Evolutionary conservation across 2,329 filamentous ascomycete species (phyloP).

Genomic region (Fusarium setosum): DNA sequence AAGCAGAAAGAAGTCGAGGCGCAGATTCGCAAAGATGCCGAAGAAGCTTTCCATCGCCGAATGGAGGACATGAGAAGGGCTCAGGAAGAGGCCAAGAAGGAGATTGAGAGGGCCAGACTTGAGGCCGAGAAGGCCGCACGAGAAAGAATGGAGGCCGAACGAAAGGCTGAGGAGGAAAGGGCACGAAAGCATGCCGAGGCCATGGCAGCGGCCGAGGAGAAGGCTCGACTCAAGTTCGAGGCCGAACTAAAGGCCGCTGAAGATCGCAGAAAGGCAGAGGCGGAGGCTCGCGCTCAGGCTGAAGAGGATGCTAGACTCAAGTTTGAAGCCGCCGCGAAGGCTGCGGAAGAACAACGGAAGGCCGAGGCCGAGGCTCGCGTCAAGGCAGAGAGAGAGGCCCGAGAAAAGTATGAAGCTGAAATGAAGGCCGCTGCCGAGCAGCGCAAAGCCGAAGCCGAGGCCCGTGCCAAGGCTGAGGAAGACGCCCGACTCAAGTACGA

Average conservation of each 20-base stretch:
- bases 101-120: constrained; percentile 43
- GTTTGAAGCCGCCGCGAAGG: constrained; percentile 42
- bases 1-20: constrained; percentile 57
- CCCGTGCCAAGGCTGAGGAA: constrained; percentile 57
- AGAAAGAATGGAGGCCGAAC: constrained; percentile 56
- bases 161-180: constrained; percentile 40
- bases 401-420: constrained; percentile 60
- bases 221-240: constrained; percentile 59
- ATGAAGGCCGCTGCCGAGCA: constrained; percentile 57
- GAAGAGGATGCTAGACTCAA: constrained; percentile 59
- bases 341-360: constrained; percentile 54
- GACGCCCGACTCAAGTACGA: constrained; percentile 61
- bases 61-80: constrained; percentile 42
- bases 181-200: constrained; percentile 60
- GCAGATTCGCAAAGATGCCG: constrained; percentile 59
- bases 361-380: constrained; percentile 55
- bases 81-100: constrained; percentile 50
- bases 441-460: constrained; percentile 60
- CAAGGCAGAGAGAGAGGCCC: constrained; percentile 57
- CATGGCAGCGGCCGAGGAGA: constrained; percentile 57
- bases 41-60: constrained; percentile 50
- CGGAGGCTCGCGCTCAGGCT: constrained; percentile 57
- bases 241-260: constrained; percentile 57
- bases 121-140: constrained; percentile 57
- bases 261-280: constrained; percentile 57